Percentiles rank a stretch among this genome's conserved stretches.
Evolutionary conservation across 2,329 filamentous ascomycete genomes (phyloP).

Genomic region (Aciculosporium take): DNA sequence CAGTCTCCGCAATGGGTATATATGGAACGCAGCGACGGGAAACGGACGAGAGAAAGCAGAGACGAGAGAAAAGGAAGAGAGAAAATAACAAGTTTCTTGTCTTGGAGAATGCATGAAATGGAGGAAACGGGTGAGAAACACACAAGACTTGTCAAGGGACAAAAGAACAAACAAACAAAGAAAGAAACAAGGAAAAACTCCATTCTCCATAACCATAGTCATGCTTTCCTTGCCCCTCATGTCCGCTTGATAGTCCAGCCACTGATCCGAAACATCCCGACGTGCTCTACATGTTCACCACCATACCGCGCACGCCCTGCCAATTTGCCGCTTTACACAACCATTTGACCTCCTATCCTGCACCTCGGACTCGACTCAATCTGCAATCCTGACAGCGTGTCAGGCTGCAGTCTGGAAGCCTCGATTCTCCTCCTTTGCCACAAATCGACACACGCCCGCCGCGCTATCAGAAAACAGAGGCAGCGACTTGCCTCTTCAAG

Average conservation of each 20-base stretch:
- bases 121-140: not conserved
- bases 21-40: no score
- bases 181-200: not conserved
- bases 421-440: not conserved
- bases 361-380: not conserved
- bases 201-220: not conserved
- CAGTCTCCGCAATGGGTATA: no score
- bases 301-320: not conserved
- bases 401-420: not conserved
- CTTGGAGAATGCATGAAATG: no score
- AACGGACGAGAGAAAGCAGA: no score
- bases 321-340: not conserved
- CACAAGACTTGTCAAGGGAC: no score
- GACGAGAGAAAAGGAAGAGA: no score
- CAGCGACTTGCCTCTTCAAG: not conserved
- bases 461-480: not conserved
- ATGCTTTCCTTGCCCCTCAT: not conserved
- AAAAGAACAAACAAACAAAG: not conserved
- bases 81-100: no score
- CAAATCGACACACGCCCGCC: not conserved
- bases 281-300: not conserved
- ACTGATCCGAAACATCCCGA: not conserved
- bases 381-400: not conserved
- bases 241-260: not conserved
- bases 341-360: not conserved